Evolutionary conservation across 192 early-diverging fungal species (phyloP), one percentile per base, ranked within the genome.

Genomic region (Mycoemilia scoparia): DNA sequence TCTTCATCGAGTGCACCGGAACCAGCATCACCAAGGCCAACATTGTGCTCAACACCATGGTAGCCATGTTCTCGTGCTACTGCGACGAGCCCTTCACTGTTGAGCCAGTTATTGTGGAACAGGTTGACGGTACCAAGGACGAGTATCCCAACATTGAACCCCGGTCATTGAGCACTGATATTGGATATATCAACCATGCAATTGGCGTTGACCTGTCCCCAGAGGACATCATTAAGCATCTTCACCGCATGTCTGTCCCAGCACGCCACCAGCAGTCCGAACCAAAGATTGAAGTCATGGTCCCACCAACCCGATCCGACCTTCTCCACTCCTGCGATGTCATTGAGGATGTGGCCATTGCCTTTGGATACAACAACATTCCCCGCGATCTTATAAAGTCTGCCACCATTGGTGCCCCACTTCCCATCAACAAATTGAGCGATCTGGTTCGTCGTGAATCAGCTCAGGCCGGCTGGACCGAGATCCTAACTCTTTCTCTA

Each of bases 1-100:
- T 99, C 24, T 80, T 99, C 32, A 91, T 99, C 57, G 95, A 99
- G 66, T 82, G 79, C 53, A 99, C 95, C 4, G 95, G 87, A 14
- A 96, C 89, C 14, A 91, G 96, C 59, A 42, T 84, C 43, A 87
- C 81, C 47, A 99, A 96, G 71, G 89, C 76, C 40, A 77, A 84
- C 40, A 74, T 83, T 40, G 89, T 84, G 19, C 70, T 99, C 24
- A 91, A 96, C 53, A 92, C 87, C 28, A 54, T 99, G 38, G 69
- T 90, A 36, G 69, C 87, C 29, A 99, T 92, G 84, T 99, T 89
- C 66, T 91, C 87, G 29, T 64, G 76, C 43, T 87, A 99, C 70
- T 90, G 84, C 57, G 59, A 60, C 18, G 70, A 90, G 46, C 77
- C 77, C 21, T 96, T 92, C 64, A 82, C 85, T 66, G 74, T 95